Evolutionary conservation across 768 basidiomycete species (phyloP).

Genomic region (Serpula lacrymans): DNA sequence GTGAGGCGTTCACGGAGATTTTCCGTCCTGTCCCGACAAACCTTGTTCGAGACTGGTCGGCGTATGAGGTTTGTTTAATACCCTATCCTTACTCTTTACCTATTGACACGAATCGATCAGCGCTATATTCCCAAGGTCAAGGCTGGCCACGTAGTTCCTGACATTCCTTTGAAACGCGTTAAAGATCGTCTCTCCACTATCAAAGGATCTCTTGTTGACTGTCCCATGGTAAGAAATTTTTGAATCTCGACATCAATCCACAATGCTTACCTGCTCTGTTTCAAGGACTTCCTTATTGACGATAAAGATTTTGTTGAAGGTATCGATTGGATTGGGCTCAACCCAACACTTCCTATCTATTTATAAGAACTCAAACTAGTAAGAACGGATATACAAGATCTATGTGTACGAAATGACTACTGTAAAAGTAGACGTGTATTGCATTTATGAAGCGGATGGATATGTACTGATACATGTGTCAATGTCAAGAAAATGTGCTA

Average conservation of each 20-base stretch:
- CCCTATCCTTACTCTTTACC: slow-evolving; percentile 1
- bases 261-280: slow-evolving; percentile 8
- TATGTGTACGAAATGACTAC: too few relatives aligned
- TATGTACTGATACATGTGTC: too few relatives aligned
- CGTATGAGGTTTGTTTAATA: slow-evolving; percentile 60
- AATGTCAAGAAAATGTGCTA: too few relatives aligned
- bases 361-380: too few relatives aligned
- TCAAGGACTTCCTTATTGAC: slow-evolving; percentile 81
- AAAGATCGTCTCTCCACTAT: slow-evolving; percentile 74
- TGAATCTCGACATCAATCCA: neutral
- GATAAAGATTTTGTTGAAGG: slow-evolving; percentile 69
- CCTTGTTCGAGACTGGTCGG: slow-evolving; percentile 71
- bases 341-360: slow-evolving; percentile 79
- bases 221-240: slow-evolving; percentile 54
- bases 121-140: slow-evolving; percentile 72
- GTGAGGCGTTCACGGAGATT: slow-evolving; percentile 81
- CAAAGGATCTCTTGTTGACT: slow-evolving; percentile 71
- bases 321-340: slow-evolving; percentile 68
- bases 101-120: slow-evolving; percentile 35
- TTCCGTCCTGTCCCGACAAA: slow-evolving; percentile 89
- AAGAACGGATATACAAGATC: too few relatives aligned
- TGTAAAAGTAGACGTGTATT: too few relatives aligned
- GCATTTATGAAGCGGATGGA: too few relatives aligned
- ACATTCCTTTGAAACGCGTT: slow-evolving; percentile 60
- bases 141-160: slow-evolving; percentile 77